Percentiles rank a stretch among this genome's conserved stretches.
phyloP scores from a whole-genome alignment of 1,284 basidiomycete species.

The Earliella scabrosa region DNA sequence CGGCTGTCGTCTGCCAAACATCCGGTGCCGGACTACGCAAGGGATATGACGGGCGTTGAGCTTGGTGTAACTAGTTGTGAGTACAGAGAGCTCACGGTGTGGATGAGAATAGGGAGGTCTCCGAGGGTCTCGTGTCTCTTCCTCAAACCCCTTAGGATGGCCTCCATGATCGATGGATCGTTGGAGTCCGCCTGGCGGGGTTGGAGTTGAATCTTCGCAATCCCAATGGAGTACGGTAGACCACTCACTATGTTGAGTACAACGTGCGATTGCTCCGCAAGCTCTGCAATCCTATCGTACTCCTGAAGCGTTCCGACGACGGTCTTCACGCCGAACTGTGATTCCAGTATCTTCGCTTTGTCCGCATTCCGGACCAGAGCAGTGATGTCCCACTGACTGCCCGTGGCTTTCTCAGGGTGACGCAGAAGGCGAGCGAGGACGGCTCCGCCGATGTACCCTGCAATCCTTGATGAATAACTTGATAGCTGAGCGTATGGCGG shows the following conservation, averaged over 20 bases:
- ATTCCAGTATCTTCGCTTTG: conserved; percentile 27
- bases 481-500: background rate
- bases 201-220: no score
- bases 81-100: conserved; percentile 44
- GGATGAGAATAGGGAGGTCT: conserved; percentile 47
- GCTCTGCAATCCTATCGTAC: conserved; percentile 13
- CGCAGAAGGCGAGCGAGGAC: conserved; percentile 27
- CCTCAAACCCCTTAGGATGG: conserved; percentile 48
- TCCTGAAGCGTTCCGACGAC: conserved; percentile 27
- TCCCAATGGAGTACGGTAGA: no score
- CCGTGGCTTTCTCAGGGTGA: conserved; percentile 19
- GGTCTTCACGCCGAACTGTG: conserved; percentile 25
- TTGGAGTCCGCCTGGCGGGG: conserved; percentile 51
- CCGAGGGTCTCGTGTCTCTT: conserved; percentile 44
- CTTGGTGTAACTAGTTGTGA: background rate
- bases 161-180: conserved; percentile 41
- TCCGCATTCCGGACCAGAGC: conserved; percentile 25
- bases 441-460: conserved; percentile 35
- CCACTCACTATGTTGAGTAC: conserved; percentile 24
- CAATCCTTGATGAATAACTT: background rate
- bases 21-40: conserved; percentile 41
- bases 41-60: background rate
- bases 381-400: conserved; percentile 33
- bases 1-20: conserved; percentile 34
- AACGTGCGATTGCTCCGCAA: conserved; percentile 23